phyloP scores from a whole-genome alignment of 352 stramenopile species.

The Phytophthora lateralis region DNA sequence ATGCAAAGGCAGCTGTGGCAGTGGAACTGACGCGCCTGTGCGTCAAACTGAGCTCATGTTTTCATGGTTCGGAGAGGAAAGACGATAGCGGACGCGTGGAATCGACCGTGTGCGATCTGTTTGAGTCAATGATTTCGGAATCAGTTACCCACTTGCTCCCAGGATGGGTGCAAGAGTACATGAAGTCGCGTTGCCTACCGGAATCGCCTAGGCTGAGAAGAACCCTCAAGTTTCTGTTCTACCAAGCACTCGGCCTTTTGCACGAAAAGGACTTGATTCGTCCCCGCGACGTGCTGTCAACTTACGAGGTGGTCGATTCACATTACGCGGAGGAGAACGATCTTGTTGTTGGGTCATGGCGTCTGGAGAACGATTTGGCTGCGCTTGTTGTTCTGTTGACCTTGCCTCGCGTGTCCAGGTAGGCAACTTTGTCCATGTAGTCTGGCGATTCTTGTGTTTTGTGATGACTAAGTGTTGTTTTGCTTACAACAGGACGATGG shows the following conservation, averaged over 20 bases:
- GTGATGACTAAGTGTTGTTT: slow-evolving; percentile 3
- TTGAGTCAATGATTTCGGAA: slow-evolving; percentile 32
- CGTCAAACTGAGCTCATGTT: slow-evolving; percentile 54
- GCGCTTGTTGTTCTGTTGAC: slow-evolving; percentile 69
- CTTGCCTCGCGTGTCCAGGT: slow-evolving; percentile 64
- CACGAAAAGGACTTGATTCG: slow-evolving; percentile 54
- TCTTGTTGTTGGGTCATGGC: slow-evolving; percentile 19
- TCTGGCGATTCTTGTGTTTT: not conserved
- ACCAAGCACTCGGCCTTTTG: slow-evolving; percentile 51
- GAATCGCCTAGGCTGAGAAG: slow-evolving; percentile 17
- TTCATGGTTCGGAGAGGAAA: slow-evolving; percentile 18
- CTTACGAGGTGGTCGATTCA: slow-evolving; percentile 21
- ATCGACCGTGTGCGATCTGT: slow-evolving; percentile 34
- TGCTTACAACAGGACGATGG: slow-evolving; percentile 38
- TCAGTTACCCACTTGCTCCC: slow-evolving; percentile 33
- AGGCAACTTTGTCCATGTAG: slow-evolving; percentile 9
- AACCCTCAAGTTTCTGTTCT: slow-evolving; percentile 48
- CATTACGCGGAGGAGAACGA: slow-evolving; percentile 6
- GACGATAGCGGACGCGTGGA: slow-evolving; percentile 25
- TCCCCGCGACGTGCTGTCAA: slow-evolving; percentile 44
- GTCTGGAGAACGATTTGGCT: slow-evolving; percentile 62
- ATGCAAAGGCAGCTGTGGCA: slow-evolving; percentile 50
- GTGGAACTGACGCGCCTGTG: slow-evolving; percentile 59
- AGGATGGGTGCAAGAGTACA: slow-evolving; percentile 60
- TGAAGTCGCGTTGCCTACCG: slow-evolving; percentile 51